Base-by-base conservation (phyloP, 495 filamentous ascomycete species). In the Chlorociboria aeruginascens region DNA sequence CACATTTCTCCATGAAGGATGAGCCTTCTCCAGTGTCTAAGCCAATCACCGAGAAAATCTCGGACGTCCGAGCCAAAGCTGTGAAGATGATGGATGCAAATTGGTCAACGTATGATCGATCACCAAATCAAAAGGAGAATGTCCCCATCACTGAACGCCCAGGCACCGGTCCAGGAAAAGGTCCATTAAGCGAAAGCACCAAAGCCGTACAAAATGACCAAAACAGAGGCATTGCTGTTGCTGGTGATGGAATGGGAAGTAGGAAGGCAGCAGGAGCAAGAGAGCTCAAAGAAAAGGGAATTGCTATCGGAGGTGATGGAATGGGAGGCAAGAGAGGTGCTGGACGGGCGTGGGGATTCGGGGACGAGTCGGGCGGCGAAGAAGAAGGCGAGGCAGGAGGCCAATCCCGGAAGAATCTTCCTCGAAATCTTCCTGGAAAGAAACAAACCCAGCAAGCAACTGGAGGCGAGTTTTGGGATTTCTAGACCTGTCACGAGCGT, bases 1-100 rank as follows among this genome's bases (percentile, higher is more conserved):
- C 73, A 8, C 85, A 92, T 52, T 90, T 81, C 70, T 63, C 67
- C 33, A 72, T 87, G 63, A 71, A 68, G 2, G 86, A 89, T 58
- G 68, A 75, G 16, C 20, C 20, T 25, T 74, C 74, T 0, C 77
- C 83, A 1, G 59, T 57, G 30, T 44, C 51, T 40, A 50, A 61
- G 51, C 31, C 60, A 13, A 8, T 7, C n/a, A 16, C 13, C 53
- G 53, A 46, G 30, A 59, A 57, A 2, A 17, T 68, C 32, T 58
- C 68, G 33, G 70, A 70, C 28, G 70, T 78, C 49, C 73, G 72
- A 52, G 66, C 69, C 50, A 78, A 80, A 65, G 73, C 69, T 30
- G 62, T 82, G 10, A 78, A 81, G 63, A 79, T 73, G 72, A 78
- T 85, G 77, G 74, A 82, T 52, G 65, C 79, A 28, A 76, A 71